Base-by-base conservation (phyloP, 1,139 yeast genomes). In the Nakaseomyces delphensis region DNA sequence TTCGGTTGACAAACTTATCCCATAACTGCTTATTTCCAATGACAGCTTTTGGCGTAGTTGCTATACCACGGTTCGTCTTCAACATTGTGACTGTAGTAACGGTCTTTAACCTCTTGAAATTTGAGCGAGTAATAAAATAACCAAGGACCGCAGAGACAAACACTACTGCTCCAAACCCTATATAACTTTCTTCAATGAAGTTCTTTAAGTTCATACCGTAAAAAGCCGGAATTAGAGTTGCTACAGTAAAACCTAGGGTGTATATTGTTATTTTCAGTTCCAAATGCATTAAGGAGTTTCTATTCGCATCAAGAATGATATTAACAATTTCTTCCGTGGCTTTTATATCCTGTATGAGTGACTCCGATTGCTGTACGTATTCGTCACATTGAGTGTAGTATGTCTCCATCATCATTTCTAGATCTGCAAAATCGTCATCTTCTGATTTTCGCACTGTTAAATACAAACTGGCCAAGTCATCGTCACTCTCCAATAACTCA, bases 311-410 rank as follows among this genome's bases (percentile, higher is more conserved):
- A 43, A 93, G 66, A 45, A 93, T 86, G 54, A 93, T 91, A 60
- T 93, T 93, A 46, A 87, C 93, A 55, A 93, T 87, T 59, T 93
- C 99, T 59, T 93, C 98, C 0, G 99, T 91, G 13, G 94, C 86
- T 49, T 81, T 77, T 53, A 93, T 91, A 62, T 91, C 95, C 76
- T 60, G 66, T 28, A 85, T 77, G 44, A 87, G 67, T 27, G 89
- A 81, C 39, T 86, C 95, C 0, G 95, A 83, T 45, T 86, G 87
- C 60, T 91, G 99, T 3, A 91, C 98, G 56, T 86, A 83, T 63
- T 93, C 98, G 57, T 93, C 98, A 61, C 95, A 84, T 55, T 91
- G 97, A 47, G 86, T 84, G 64, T 86, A 87, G 65, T 93, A 93
- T 0, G 96, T 78, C 59, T 93, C 99, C 32, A 93, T 65, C 45